Evolutionary conservation across 768 basidiomycete species (phyloP).

Genomic region (Hypholoma sublateritium): DNA sequence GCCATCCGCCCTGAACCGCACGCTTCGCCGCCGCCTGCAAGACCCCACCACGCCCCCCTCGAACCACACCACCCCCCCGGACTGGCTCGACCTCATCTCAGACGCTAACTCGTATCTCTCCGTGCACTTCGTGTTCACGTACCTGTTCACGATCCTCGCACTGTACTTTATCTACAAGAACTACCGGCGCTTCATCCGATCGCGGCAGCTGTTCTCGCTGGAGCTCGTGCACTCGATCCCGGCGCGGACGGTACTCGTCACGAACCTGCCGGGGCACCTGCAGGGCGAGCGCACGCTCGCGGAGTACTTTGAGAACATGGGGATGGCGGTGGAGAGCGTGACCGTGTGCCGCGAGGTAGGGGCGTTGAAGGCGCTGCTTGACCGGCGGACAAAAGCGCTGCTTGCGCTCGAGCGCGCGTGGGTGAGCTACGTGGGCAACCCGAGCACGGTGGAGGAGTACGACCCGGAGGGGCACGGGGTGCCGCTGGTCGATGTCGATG

Average conservation of each 20-base stretch:
- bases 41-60: slow-evolving; percentile 16
- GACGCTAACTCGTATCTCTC: slow-evolving; percentile 90
- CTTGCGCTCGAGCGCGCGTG: slow-evolving; percentile 81
- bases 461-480: slow-evolving; percentile 62
- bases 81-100: slow-evolving; percentile 88
- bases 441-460: slow-evolving; percentile 80
- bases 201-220: slow-evolving; percentile 90
- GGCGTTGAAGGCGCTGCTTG: slow-evolving; percentile 68
- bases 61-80: slow-evolving; percentile 36
- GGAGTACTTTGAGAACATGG: slow-evolving; percentile 92
- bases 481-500: slow-evolving; percentile 48
- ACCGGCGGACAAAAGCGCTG: slow-evolving; percentile 78
- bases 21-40: slow-evolving; percentile 8
- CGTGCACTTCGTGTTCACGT: slow-evolving; percentile 90
- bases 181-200: slow-evolving; percentile 84
- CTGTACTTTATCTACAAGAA: slow-evolving; percentile 88
- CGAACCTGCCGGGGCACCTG: slow-evolving; percentile 80
- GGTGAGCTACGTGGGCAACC: slow-evolving; percentile 93
- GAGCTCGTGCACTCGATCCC: slow-evolving; percentile 95
- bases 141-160: slow-evolving; percentile 86
- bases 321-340: slow-evolving; percentile 88
- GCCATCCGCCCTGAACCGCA: slow-evolving; percentile 33
- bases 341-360: slow-evolving; percentile 84
- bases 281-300: slow-evolving; percentile 84
- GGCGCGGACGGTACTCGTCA: slow-evolving; percentile 89